These are phyloP conservation scores for Chamaecrista fasciculata DNA, from an alignment of 306 rosid species.

Conservation along the genomic window DNA sequence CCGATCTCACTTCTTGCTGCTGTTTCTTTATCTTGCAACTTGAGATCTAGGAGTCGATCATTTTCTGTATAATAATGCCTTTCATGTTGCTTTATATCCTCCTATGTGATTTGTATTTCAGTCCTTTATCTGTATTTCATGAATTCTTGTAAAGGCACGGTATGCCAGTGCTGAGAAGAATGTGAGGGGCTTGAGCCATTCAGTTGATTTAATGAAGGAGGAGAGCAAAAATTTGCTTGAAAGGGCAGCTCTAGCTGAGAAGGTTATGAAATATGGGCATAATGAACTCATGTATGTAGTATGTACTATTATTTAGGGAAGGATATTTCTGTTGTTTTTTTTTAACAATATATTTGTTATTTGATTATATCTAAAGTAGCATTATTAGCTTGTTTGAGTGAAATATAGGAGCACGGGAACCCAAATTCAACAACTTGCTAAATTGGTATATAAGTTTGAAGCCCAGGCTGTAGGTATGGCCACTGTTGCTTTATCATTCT, in stretches of 20 bases:
- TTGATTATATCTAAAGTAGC: slow-evolving; percentile 13
- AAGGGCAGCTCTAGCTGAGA: slow-evolving; percentile 81
- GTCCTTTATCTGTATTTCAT: slow-evolving; percentile 20
- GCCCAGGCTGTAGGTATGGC: slow-evolving; percentile 60
- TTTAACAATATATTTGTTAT: too few species aligned
- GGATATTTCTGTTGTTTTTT: neutral
- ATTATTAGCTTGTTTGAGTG: slow-evolving; percentile 18
- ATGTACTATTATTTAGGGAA: slow-evolving; percentile 1
- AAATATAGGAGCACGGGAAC: slow-evolving; percentile 65
- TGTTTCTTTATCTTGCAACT: slow-evolving; percentile 22
- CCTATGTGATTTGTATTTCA: slow-evolving; percentile 15
- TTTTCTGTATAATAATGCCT: neutral
- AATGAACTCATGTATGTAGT: slow-evolving; percentile 62
- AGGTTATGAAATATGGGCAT: slow-evolving; percentile 76
- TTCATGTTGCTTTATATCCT: slow-evolving; percentile 9
- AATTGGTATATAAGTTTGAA: slow-evolving; percentile 66
- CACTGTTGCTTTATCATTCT: neutral
- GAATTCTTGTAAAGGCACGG: slow-evolving; percentile 55
- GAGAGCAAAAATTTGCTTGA: slow-evolving; percentile 83
- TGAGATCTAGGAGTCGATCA: slow-evolving; percentile 3
- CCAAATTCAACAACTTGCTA: slow-evolving; percentile 62
- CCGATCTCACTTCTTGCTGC: too few species aligned
- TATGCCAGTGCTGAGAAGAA: slow-evolving; percentile 72
- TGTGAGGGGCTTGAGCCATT: slow-evolving; percentile 66
- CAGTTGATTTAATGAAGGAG: slow-evolving; percentile 74